Evolutionary conservation across 208 protist species (phyloP).

Genomic region (Sergeia podlipaevii): DNA sequence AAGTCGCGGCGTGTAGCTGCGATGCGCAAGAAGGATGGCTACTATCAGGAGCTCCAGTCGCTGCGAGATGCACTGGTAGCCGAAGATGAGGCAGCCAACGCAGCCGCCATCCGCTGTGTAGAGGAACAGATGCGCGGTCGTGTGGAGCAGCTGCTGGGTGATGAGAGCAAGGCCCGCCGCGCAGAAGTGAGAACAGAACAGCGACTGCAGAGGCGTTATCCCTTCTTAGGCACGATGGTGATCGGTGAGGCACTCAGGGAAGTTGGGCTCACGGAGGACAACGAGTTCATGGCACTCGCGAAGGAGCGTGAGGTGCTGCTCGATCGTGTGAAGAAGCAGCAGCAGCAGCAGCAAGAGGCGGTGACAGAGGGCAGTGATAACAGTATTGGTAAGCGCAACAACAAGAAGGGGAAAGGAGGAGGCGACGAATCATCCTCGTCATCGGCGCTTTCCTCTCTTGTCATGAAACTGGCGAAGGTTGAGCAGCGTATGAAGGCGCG

Average conservation of each 20-base stretch:
- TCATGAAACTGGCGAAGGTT: background rate
- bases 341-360: background rate
- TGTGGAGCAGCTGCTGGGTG: constrained; percentile 18
- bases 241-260: constrained; percentile 9
- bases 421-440: too few species aligned
- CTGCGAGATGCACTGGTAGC: constrained; percentile 23
- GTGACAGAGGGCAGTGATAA: too few species aligned
- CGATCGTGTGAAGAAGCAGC: too few species aligned
- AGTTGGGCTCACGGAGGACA: constrained; percentile 14
- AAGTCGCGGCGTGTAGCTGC: constrained; percentile 9
- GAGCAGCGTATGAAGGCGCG: constrained; percentile 23
- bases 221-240: constrained; percentile 14
- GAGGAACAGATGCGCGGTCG: constrained; percentile 41
- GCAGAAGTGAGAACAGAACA: constrained; percentile 17
- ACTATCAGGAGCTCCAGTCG: constrained; percentile 48
- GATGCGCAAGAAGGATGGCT: constrained; percentile 22
- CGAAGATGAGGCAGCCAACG: constrained; percentile 28
- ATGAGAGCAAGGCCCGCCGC: constrained; percentile 7
- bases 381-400: too few species aligned
- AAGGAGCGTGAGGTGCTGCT: constrained; percentile 12
- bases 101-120: constrained; percentile 28
- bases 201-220: constrained; percentile 13
- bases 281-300: constrained; percentile 10
- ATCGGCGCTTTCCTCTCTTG: too few species aligned
- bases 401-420: too few species aligned